Evolutionary conservation across 2,329 filamentous ascomycete species (phyloP).

Genomic region (Plectosphaerella sp.): DNA sequence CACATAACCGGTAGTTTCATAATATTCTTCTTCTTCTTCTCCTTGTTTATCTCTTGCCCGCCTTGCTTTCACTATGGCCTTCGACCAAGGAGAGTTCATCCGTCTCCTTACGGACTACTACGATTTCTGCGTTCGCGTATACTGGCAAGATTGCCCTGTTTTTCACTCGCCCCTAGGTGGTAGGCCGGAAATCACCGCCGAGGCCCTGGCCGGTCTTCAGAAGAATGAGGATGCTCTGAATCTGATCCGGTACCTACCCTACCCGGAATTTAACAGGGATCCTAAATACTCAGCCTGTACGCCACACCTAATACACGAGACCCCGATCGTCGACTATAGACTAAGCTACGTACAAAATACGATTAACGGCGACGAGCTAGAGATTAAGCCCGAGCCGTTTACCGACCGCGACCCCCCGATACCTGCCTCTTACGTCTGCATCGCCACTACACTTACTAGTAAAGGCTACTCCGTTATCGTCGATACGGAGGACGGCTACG

Average conservation of each 20-base stretch:
- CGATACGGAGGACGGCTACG: slow-evolving; percentile 10
- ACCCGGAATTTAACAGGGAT: not conserved
- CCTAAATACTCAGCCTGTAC: not conserved
- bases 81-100: slow-evolving; percentile 8
- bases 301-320: slow-evolving; percentile 2
- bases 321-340: slow-evolving; percentile 4
- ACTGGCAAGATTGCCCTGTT: slow-evolving; percentile 7
- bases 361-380: not conserved
- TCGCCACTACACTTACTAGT: slow-evolving; percentile 3
- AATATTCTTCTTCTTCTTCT: too few species aligned
- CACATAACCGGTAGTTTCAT: too few species aligned
- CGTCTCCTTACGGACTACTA: slow-evolving; percentile 14
- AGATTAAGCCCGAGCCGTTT: not conserved
- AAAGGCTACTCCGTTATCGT: slow-evolving; percentile 9
- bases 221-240: slow-evolving; percentile 8
- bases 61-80: too few species aligned
- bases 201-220: slow-evolving; percentile 6
- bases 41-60: not conserved
- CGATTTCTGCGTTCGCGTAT: slow-evolving; percentile 11
- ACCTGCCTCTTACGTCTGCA: slow-evolving; percentile 7
- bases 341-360: not conserved
- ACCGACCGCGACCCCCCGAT: not conserved
- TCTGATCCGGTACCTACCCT: slow-evolving; percentile 10
- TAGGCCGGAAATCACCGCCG: slow-evolving; percentile 9
- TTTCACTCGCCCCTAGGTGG: slow-evolving; percentile 3